Base-by-base conservation (phyloP, 2,329 filamentous ascomycete species). In the Botryotinia globosa region DNA sequence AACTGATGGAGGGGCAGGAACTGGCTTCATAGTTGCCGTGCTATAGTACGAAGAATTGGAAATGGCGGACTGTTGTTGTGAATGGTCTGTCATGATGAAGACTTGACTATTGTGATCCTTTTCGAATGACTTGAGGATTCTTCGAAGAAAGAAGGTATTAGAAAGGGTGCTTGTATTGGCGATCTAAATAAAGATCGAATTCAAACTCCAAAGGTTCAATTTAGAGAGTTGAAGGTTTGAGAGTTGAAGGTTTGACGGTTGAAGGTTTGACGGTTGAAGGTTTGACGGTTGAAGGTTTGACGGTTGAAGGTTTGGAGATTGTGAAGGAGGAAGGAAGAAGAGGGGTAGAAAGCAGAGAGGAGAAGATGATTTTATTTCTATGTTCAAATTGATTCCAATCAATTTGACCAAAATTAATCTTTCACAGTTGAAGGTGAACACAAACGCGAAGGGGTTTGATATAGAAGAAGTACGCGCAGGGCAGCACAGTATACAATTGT, bases 21-120 rank as follows among this genome's bases (percentile, higher is more conserved):
- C 12, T 32, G 56, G 42, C 14, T 37, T 71, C n/a, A 32, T 25
- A 22, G 39, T 59, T 22, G 29, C 32, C 29, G 44, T 66, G 39
- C 59, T 71, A n/a, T 71, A 66, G n/a, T 64, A 65, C 25, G 69
- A 66, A 7, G 63, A 48, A 29, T 71, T 44, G 6, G 69, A 71
- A 32, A 58, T 65, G 56, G 64, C 64, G 3, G 64, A 66, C 8
- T 71, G n/a, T 45, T 48, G 62, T 16, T 71, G 44, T 22, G 25
- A 64, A 63, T 51, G 42, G n/a, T 71, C 69, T 22, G 45, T 34
- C 69, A 71, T 71, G 14, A 20, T 7, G 61, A 56, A n/a, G 37
- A 34, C 7, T 45, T 66, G 48, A 66, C 9, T 37, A n/a, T 65
- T 34, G 16, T 8, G 44, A 64, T n/a, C 34, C 25, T 25, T 54